Conservation (phyloP, 2,329 filamentous ascomycete genomes). For the Aspergillus ochraceoroseus region DNA sequence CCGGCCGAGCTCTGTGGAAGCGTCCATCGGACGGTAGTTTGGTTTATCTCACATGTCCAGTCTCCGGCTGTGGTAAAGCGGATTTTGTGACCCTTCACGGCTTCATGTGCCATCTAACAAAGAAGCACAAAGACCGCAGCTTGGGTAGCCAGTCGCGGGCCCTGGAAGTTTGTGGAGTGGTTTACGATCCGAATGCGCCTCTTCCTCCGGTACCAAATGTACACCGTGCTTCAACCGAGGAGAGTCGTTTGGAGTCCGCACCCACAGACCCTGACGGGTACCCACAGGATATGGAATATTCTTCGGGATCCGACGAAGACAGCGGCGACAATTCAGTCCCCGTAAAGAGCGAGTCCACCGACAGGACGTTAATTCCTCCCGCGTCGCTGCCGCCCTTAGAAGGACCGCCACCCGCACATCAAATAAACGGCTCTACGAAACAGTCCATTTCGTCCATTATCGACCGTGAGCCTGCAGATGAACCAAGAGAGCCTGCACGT, state of each 20-base stretch:
- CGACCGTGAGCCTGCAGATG: constrained; percentile 30
- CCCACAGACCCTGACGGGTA: constrained; percentile 31
- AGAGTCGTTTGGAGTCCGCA: constrained; percentile 30
- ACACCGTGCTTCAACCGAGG: constrained; percentile 36
- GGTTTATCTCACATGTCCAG: constrained; percentile 40
- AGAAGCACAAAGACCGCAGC: constrained; percentile 41
- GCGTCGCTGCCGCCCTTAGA: constrained; percentile 17
- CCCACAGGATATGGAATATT: constrained; percentile 30
- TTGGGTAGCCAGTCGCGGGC: constrained; percentile 40
- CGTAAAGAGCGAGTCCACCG: constrained; percentile 30
- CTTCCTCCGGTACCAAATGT: constrained; percentile 31
- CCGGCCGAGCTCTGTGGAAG: constrained; percentile 40
- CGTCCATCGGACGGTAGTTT: constrained; percentile 38
- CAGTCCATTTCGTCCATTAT: constrained; percentile 41
- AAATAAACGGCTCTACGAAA: constrained; percentile 32
- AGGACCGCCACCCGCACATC: constrained; percentile 14
- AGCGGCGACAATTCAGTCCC: constrained; percentile 20
- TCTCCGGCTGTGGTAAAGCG: constrained; percentile 37
- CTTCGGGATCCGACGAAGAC: constrained; percentile 31
- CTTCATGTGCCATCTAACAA: constrained; percentile 43
- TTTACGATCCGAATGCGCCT: constrained; percentile 38
- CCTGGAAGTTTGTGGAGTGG: constrained; percentile 38
- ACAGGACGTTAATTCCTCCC: constrained; percentile 21
- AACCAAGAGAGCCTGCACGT: constrained; percentile 21
- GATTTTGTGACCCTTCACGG: constrained; percentile 42